Evolutionary conservation across 768 basidiomycete species (phyloP), one percentile per base, ranked within the genome.

Genomic region (Pisolithus tinctorius): DNA sequence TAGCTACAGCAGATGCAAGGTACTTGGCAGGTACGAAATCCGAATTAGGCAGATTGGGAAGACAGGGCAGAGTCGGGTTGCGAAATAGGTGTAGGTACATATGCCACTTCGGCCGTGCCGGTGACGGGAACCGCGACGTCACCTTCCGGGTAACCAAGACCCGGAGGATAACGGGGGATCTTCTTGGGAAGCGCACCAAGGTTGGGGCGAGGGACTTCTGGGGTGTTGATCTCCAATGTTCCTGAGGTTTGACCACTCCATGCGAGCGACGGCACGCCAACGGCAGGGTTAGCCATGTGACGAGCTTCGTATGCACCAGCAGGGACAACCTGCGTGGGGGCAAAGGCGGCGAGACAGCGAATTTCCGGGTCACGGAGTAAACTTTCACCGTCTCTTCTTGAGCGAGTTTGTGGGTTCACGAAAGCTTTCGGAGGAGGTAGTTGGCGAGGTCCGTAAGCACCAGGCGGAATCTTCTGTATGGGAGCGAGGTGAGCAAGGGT

Each of bases 91-190:
- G 45, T n/a, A 5, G 25, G 17, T 5, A 25, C 25, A 3, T 30
- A 11, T 34, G 34, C 34, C 34, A 34, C 11, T 34, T 34, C 34
- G 13, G 34, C 13, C 14, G 34, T 34, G 34, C 13, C 34, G 11
- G 14, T 29, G 27, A 5, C 27, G 27, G 27, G 27, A 29, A 7
- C 13, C 3, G 25, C 5, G 23, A 34, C 26, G 26, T 45, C 17
- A 45, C 25, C 50, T 6, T 25, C 30, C 4, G 38, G 38, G 41
- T 29, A 47, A n/a, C 45, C 45, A 29, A 47, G 50, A 36, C 50
- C 45, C 20, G 45, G 50, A 46, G 50, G 50, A 47, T 51, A 47
- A 9, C 17, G 39, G 17, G 50, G 45, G 7, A 45, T 17, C 36
- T 42, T 47, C 45, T 49, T 49, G 31, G 39, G 40, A 13, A 26